Conservation (phyloP, 1,284 basidiomycete species). For the Ganoderma sinense region DNA sequence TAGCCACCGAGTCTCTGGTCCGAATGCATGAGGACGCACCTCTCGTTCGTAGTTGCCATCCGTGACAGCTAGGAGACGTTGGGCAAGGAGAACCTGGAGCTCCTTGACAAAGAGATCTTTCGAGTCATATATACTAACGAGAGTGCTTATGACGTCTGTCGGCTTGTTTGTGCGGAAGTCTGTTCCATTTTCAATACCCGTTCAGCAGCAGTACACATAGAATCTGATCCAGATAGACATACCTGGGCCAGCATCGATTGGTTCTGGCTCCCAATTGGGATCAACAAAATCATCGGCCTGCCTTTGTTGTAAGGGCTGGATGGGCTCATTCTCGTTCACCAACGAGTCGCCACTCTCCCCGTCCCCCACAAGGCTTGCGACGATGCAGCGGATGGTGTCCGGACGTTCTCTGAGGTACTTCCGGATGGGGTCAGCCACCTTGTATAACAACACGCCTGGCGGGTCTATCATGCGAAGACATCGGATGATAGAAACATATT, state of each 20-base stretch:
- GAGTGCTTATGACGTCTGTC: constrained; percentile 91
- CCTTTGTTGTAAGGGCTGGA: constrained; percentile 73
- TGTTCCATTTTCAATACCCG: constrained; percentile 39
- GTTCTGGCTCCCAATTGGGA: constrained; percentile 93
- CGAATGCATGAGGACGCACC: constrained; percentile 51
- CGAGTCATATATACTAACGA: constrained; percentile 96
- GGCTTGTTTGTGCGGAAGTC: constrained; percentile 90
- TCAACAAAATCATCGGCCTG: constrained; percentile 89
- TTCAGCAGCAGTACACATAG: background rate
- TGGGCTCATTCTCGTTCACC: constrained; percentile 82
- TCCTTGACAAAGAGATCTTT: constrained; percentile 95
- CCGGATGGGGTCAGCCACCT: constrained; percentile 91
- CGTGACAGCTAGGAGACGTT: constrained; percentile 79
- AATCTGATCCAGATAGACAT: background rate
- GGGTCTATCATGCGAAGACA: constrained; percentile 92
- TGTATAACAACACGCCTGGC: constrained; percentile 89
- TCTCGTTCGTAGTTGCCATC: constrained; percentile 87
- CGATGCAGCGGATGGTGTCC: constrained; percentile 93
- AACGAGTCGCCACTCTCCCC: constrained; percentile 83
- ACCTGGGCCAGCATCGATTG: constrained; percentile 93
- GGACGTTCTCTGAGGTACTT: constrained; percentile 86
- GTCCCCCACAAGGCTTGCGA: constrained; percentile 89
- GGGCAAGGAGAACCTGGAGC: constrained; percentile 88
- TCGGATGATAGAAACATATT: constrained; percentile 96
- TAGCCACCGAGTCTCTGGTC: background rate